These are phyloP conservation scores for Cyclotella sp. DNA, from an alignment of 108 stramenopile species.

Conservation along the genomic window DNA sequence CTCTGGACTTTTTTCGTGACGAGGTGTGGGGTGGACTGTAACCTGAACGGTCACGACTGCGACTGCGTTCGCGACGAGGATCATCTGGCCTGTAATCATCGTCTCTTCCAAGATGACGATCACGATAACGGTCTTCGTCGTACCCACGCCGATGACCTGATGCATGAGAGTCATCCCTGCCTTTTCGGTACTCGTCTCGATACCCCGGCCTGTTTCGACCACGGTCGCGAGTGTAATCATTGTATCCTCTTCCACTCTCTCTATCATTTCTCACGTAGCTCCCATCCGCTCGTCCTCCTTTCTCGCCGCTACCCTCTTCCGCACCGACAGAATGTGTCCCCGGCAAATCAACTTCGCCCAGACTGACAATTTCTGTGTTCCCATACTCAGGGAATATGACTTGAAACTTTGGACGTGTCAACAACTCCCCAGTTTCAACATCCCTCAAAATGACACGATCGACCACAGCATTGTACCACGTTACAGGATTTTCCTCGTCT, in stretches of 20 bases:
- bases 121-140: conserved; percentile 12
- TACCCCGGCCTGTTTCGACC: neutral
- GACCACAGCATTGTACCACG: conserved; percentile 97
- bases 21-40: conserved; percentile 5
- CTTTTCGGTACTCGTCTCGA: conserved; percentile 4
- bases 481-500: conserved; percentile 94
- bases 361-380: conserved; percentile 85
- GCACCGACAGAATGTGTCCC: conserved; percentile 18
- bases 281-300: conserved; percentile 8
- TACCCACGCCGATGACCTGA: neutral
- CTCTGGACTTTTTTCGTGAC: neutral
- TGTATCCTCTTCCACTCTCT: conserved; percentile 14
- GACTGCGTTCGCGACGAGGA: conserved; percentile 45
- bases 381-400: conserved; percentile 97
- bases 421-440: conserved; percentile 52
- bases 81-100: conserved; percentile 8
- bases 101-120: conserved; percentile 3
- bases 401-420: conserved; percentile 79
- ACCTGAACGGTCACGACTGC: conserved; percentile 54
- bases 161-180: neutral
- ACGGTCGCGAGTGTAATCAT: conserved; percentile 23
- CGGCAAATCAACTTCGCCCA: conserved; percentile 90
- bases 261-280: conserved; percentile 15
- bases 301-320: conserved; percentile 13
- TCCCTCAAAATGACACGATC: conserved; percentile 81